Base-by-base conservation (phyloP, 345 rosid species). In the Mangifera indica region DNA sequence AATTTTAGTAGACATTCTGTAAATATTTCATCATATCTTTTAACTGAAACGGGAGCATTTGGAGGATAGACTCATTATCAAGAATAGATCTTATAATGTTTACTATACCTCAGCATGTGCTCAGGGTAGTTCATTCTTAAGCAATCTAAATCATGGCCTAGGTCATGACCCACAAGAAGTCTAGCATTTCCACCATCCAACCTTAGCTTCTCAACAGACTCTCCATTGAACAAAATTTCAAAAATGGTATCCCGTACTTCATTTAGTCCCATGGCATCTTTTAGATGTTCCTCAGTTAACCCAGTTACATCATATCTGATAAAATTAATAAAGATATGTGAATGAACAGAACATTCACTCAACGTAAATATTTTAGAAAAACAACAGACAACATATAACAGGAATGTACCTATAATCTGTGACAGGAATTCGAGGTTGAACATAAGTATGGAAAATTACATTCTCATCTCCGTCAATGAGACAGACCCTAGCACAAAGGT, bases 391-490 rank as follows among this genome's bases (percentile, higher is more conserved):
- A 37, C 1, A 29, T 2, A 29, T 13, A 48, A 32, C 64, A 26
- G 22, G 55, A 52, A 65, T 64, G 51, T 76, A 86, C 96, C 93
- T 87, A 76, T 87, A 92, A 79, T 83, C 37, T 15, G 86, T 86
- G 66, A 92, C 83, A 60, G 84, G 87, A 76, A 69, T 25, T 69
- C 64, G 80, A 24, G 92, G 98, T 74, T 76, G 81, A 76, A 92
- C 85, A 77, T 80, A 85, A 34, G 90, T 72, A 63, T 83, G 84
- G 66, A 88, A 66, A 74, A 90, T 74, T 20, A 86, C 65, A 76
- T 90, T 86, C 73, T 88, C 98, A 74, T 84, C 82, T 80, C 87
- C 90, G 63, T 87, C 96, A 75, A 92, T 80, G 42, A 92, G 79
- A 74, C 91, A 90, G 63, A 90, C 84, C 22, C 86, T 76, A 76